Percentiles rank a stretch among this genome's conserved stretches.
Evolutionary conservation across 2,329 filamentous ascomycete species (phyloP).

Genomic region (Aspergillus uvarum): DNA sequence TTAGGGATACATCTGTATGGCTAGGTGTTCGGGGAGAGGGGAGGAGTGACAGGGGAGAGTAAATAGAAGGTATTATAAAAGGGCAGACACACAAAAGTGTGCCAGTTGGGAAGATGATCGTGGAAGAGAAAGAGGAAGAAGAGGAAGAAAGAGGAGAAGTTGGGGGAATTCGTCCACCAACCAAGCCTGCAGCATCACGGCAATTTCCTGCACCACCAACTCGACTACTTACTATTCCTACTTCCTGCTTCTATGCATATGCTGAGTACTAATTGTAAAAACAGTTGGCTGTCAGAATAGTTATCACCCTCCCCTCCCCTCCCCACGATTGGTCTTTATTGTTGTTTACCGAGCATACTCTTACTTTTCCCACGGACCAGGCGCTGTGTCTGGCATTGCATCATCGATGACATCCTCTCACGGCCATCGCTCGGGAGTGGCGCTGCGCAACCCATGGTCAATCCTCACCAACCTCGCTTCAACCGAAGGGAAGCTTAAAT

Average conservation of each 20-base stretch:
- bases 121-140: background rate
- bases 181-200: conserved; percentile 7
- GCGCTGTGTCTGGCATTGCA: background rate
- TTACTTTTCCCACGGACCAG: too few relatives aligned
- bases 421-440: conserved; percentile 3
- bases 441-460: conserved; percentile 3
- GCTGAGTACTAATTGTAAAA: too few relatives aligned
- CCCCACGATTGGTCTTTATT: too few relatives aligned
- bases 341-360: too few relatives aligned
- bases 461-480: background rate
- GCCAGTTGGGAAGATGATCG: too few relatives aligned
- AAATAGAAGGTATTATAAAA: too few relatives aligned
- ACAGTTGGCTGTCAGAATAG: too few relatives aligned
- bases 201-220: background rate
- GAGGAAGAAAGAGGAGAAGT: background rate
- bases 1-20: background rate
- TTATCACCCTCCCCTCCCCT: too few relatives aligned
- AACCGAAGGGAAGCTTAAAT: background rate
- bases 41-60: background rate
- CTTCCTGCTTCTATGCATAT: too few relatives aligned
- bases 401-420: conserved; percentile 7
- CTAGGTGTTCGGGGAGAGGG: background rate
- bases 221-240: too few relatives aligned
- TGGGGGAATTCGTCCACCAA: background rate
- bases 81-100: too few relatives aligned